phyloP scores from a whole-genome alignment of 306 rosid species.

The Sesbania bispinosa region DNA sequence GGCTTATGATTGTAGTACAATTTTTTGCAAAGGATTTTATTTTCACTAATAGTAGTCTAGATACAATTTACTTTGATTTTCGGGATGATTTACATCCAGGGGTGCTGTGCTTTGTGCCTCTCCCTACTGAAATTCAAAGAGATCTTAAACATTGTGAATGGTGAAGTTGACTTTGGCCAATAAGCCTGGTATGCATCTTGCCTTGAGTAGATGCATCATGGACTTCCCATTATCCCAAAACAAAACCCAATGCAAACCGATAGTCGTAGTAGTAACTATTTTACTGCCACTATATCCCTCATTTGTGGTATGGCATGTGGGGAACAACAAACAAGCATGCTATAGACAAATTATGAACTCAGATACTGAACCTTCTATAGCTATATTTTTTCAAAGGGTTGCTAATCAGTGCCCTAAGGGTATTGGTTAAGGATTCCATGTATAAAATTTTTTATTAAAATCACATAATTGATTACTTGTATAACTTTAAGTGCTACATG shows the following conservation, averaged over 20 bases:
- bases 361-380: slow-evolving; percentile 15
- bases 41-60: too few relatives aligned
- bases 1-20: too few relatives aligned
- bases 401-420: too few relatives aligned
- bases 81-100: background rate
- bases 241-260: too few relatives aligned
- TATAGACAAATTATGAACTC: slow-evolving; percentile 12
- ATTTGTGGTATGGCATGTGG: too few relatives aligned
- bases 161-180: slow-evolving; percentile 19
- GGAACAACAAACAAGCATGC: slow-evolving; percentile 27
- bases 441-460: too few relatives aligned
- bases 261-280: too few relatives aligned
- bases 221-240: background rate
- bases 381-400: slow-evolving; percentile 12
- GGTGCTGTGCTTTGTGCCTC: background rate
- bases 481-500: too few relatives aligned
- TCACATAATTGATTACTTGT: too few relatives aligned
- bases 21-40: too few relatives aligned
- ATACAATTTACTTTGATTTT: background rate
- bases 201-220: background rate
- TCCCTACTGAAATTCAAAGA: background rate
- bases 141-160: background rate
- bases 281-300: too few relatives aligned
- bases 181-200: background rate
- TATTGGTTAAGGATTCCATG: too few relatives aligned